Conservation (phyloP, 129 eudicot species). For the Tagetes patula region DNA sequence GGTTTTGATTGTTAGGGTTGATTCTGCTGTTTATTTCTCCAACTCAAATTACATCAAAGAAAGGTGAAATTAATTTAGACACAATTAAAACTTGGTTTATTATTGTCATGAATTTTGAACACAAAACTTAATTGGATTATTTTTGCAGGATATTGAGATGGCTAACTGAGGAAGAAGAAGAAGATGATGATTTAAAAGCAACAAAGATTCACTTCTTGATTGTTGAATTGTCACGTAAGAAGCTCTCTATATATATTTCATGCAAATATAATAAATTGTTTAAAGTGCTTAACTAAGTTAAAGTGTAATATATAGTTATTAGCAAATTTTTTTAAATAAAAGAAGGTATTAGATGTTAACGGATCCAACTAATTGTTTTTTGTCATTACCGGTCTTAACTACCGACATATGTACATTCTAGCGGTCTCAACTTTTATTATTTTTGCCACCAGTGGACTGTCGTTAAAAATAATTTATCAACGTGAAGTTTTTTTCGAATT, state of each 20-base stretch:
- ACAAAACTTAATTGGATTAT: background rate
- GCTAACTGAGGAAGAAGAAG: slow-evolving; percentile 76
- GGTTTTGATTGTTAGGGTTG: slow-evolving; percentile 64
- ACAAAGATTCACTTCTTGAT: slow-evolving; percentile 54
- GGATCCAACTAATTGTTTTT: too few species aligned
- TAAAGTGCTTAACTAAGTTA: background rate
- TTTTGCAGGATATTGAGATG: slow-evolving; percentile 73
- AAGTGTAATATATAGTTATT: too few species aligned
- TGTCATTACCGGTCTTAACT: too few species aligned
- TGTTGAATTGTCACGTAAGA: slow-evolving; percentile 81
- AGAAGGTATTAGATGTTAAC: too few species aligned
- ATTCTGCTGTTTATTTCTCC: slow-evolving; percentile 84
- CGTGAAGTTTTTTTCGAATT: too few species aligned
- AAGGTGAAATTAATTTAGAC: slow-evolving; percentile 40
- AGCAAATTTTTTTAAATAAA: too few species aligned
- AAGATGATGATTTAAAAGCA: slow-evolving; percentile 49
- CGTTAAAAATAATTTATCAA: too few species aligned
- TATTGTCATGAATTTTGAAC: background rate
- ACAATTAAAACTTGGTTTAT: background rate
- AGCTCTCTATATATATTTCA: background rate
- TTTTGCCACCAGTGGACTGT: too few species aligned
- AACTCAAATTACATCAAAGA: slow-evolving; percentile 76
- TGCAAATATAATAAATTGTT: background rate
- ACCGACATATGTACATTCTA: too few species aligned
- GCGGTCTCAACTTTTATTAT: too few species aligned